Conservation (phyloP, 2,329 filamentous ascomycete species). For the Penicillium sp. region DNA sequence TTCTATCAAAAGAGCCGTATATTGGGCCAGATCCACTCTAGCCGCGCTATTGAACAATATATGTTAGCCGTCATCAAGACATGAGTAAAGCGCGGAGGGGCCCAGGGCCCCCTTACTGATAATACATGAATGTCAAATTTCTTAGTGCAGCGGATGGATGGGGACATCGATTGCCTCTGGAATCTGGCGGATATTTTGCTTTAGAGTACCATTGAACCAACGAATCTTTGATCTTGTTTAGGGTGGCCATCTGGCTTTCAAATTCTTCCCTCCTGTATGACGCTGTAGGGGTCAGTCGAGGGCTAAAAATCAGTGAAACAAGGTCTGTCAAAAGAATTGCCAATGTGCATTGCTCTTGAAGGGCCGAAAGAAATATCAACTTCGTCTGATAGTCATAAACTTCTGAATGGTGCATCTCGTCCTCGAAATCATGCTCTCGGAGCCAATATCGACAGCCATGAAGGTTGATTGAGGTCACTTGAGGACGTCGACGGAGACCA, state of each 20-base stretch:
- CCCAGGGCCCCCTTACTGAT: constrained; percentile 42
- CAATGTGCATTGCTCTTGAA: constrained; percentile 50
- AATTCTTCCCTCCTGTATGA: constrained; percentile 15
- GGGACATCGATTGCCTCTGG: constrained; percentile 24
- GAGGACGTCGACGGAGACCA: constrained; percentile 52
- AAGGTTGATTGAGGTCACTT: constrained; percentile 51
- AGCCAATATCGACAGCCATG: constrained; percentile 44
- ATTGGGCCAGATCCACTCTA: constrained; percentile 49
- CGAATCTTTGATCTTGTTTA: constrained; percentile 15
- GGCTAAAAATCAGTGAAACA: constrained; percentile 47
- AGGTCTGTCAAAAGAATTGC: constrained; percentile 51
- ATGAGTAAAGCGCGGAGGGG: no score
- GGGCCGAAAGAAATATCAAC: constrained; percentile 44
- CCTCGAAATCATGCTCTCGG: constrained; percentile 46
- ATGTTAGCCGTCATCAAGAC: not conserved
- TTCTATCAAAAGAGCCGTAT: constrained; percentile 48
- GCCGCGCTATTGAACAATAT: constrained; percentile 36
- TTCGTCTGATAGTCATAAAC: constrained; percentile 52
- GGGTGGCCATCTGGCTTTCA: constrained; percentile 4
- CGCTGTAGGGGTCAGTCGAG: constrained; percentile 15
- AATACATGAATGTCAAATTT: constrained; percentile 55
- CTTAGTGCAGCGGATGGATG: constrained; percentile 49
- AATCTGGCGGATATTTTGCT: not conserved
- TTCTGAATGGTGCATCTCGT: constrained; percentile 47
- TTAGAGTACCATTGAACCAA: constrained; percentile 22